phyloP scores from a whole-genome alignment of 148 eudicot species.

The Limonium bicolor region DNA sequence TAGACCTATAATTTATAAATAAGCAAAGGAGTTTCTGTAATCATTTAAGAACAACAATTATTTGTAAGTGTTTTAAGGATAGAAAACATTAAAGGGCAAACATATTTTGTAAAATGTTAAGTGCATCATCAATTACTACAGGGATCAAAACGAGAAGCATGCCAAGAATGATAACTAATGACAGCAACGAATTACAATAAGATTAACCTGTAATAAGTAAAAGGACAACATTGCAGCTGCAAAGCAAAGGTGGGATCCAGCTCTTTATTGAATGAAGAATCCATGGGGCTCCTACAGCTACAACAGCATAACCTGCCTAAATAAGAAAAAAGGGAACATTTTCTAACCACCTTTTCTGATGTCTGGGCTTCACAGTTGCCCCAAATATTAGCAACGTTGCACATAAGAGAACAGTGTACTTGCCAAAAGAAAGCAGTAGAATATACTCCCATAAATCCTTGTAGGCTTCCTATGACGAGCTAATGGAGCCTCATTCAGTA shows the following conservation, averaged over 20 bases:
- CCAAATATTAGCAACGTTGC: slow-evolving; percentile 5
- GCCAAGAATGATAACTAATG: too few species aligned
- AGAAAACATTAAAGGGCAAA: too few species aligned
- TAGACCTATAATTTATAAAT: too few species aligned
- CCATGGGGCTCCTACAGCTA: slow-evolving; percentile 79
- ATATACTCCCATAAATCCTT: slow-evolving; percentile 54
- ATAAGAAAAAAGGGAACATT: too few species aligned
- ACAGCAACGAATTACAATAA: not conserved
- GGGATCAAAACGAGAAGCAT: too few species aligned
- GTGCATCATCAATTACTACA: too few species aligned
- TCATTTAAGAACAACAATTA: too few species aligned
- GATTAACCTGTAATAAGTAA: slow-evolving; percentile 60
- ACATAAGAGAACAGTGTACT: slow-evolving; percentile 19
- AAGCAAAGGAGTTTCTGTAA: too few species aligned
- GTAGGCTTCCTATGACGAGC: slow-evolving; percentile 82
- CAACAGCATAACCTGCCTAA: slow-evolving; percentile 81
- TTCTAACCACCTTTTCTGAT: too few species aligned
- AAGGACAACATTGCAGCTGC: slow-evolving; percentile 73
- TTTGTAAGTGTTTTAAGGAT: too few species aligned
- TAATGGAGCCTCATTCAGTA: slow-evolving; percentile 85
- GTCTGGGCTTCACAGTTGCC: too few species aligned
- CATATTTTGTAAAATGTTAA: too few species aligned
- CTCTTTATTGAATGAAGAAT: slow-evolving; percentile 41
- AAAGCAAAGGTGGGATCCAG: slow-evolving; percentile 49
- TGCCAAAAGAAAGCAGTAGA: slow-evolving; percentile 81